phyloP scores from a whole-genome alignment of 352 stramenopile genomes.

The Pythium phragmitis region DNA sequence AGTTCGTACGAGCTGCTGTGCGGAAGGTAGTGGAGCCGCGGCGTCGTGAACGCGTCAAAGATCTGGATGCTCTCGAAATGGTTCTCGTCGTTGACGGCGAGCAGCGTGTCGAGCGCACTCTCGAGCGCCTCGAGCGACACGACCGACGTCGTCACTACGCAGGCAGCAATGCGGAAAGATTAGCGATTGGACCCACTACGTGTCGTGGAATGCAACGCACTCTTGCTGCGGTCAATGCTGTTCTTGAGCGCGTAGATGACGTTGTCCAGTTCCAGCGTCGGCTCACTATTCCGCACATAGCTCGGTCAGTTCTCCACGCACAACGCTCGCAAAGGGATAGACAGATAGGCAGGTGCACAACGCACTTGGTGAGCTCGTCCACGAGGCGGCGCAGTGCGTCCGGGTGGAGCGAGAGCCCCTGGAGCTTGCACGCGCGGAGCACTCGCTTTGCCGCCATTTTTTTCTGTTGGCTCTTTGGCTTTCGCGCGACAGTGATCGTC shows the following conservation, averaged over 20 bases:
- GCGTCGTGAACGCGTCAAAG: slow-evolving; percentile 78
- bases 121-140: slow-evolving; percentile 82
- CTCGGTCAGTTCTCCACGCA: not conserved
- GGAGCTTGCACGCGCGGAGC: slow-evolving; percentile 82
- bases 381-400: slow-evolving; percentile 66
- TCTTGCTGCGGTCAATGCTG: slow-evolving; percentile 87
- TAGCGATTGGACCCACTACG: not conserved
- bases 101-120: slow-evolving; percentile 77
- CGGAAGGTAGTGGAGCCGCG: slow-evolving; percentile 55
- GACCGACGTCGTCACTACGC: slow-evolving; percentile 73
- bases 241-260: slow-evolving; percentile 88
- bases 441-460: slow-evolving; percentile 75
- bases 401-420: slow-evolving; percentile 76
- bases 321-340: not conserved
- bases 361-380: slow-evolving; percentile 62
- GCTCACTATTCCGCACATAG: slow-evolving; percentile 41
- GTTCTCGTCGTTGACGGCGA: slow-evolving; percentile 79
- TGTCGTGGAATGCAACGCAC: slow-evolving; percentile 33
- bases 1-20: slow-evolving; percentile 78
- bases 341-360: not conserved
- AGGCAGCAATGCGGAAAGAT: not conserved
- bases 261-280: slow-evolving; percentile 75
- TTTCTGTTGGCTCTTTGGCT: not conserved
- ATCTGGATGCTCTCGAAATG: slow-evolving; percentile 83
- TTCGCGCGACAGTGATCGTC: slow-evolving; percentile 3